A percentile compares a stretch with the other conserved stretches of the same genome.
These are phyloP conservation scores for Phytophthora sp. DNA, from an alignment of 352 stramenopile genomes.

Conservation along the genomic window DNA sequence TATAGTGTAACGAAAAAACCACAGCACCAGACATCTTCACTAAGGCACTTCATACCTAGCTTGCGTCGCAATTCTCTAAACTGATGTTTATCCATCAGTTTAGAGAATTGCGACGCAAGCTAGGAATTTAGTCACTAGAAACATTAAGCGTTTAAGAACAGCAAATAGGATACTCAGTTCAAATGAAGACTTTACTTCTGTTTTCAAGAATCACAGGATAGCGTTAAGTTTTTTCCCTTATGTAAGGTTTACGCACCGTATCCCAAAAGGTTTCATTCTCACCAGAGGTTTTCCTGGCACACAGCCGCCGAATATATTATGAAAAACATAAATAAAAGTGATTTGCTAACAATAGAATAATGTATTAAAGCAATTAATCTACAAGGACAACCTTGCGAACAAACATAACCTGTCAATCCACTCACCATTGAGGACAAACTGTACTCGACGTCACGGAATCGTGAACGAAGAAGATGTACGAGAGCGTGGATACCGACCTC, in stretches of 20 bases:
- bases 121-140: too few species aligned
- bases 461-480: too few species aligned
- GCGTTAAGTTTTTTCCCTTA: too few species aligned
- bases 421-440: not conserved
- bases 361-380: slow-evolving; percentile 3
- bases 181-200: too few species aligned
- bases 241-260: too few species aligned
- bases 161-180: too few species aligned
- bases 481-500: too few species aligned
- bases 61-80: too few species aligned
- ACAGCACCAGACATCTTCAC: not conserved
- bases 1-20: not conserved
- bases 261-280: too few species aligned
- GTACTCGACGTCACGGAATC: not conserved
- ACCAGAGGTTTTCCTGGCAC: too few species aligned
- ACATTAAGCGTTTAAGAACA: not conserved
- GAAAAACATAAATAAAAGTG: not conserved
- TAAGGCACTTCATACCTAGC: not conserved
- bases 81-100: not conserved
- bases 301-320: not conserved
- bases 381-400: slow-evolving; percentile 9
- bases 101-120: not conserved
- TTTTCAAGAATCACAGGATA: too few species aligned
- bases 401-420: slow-evolving; percentile 15
- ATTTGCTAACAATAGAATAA: not conserved